phyloP scores from a whole-genome alignment of 2,329 filamentous ascomycete genomes.

The Aspergillus sojae region DNA sequence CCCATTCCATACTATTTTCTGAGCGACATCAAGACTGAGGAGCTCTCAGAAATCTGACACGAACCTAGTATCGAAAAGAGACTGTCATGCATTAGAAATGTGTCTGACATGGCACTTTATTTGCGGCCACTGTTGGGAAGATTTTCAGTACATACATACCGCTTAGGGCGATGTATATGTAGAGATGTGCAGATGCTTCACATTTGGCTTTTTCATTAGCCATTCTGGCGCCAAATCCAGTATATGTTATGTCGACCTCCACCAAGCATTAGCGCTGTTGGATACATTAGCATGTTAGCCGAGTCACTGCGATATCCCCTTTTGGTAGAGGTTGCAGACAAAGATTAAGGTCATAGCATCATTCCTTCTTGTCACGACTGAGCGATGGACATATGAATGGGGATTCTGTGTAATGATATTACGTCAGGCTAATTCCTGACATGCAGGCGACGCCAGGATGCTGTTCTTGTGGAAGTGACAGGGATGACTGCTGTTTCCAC shows the following conservation, averaged over 20 bases:
- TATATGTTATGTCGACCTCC: slow-evolving; percentile 6
- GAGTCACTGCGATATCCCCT: neutral
- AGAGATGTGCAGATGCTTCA: slow-evolving; percentile 1
- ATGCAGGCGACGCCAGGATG: slow-evolving; percentile 24
- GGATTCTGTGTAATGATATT: slow-evolving; percentile 6
- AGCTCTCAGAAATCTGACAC: neutral
- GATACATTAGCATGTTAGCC: neutral
- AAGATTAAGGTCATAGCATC: neutral
- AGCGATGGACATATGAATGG: neutral
- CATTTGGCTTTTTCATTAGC: slow-evolving; percentile 1
- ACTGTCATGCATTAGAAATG: neutral
- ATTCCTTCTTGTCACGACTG: neutral
- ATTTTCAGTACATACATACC: slow-evolving; percentile 8
- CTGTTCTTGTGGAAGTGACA: slow-evolving; percentile 1
- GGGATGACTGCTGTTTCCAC: slow-evolving; percentile 3
- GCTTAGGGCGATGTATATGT: slow-evolving; percentile 4
- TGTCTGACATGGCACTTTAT: slow-evolving; percentile 5
- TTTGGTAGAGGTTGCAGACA: neutral
- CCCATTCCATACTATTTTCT: neutral
- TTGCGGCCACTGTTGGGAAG: neutral
- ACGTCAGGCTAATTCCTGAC: slow-evolving; percentile 17
- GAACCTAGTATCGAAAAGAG: neutral
- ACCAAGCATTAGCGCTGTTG: slow-evolving; percentile 10
- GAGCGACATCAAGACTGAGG: neutral
- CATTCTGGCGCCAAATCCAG: neutral